A percentile compares a stretch with the other conserved stretches of the same genome.
Conservation (phyloP, 1,284 basidiomycete genomes). For the Microstroma glucosiphilum region DNA sequence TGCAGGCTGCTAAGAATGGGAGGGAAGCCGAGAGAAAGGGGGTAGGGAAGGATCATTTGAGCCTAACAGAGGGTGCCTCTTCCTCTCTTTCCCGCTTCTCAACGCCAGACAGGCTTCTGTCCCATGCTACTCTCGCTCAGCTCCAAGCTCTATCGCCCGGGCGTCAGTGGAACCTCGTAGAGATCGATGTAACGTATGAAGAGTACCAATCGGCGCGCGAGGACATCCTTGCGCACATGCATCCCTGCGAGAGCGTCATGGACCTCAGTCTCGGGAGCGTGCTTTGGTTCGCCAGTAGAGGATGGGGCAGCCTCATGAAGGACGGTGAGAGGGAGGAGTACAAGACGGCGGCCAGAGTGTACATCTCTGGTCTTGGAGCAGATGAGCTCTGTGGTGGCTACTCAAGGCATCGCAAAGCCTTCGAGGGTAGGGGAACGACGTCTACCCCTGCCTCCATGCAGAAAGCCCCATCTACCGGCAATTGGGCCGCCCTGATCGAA, state of each 20-base stretch:
- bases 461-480: not conserved
- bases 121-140: constrained; percentile 69
- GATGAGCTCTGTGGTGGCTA: constrained; percentile 95
- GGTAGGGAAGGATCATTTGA: not conserved
- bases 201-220: constrained; percentile 53
- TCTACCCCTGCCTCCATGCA: not conserved
- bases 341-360: constrained; percentile 62
- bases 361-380: constrained; percentile 86
- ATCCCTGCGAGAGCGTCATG: constrained; percentile 35
- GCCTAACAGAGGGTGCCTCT: not conserved
- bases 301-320: constrained; percentile 55
- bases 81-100: constrained; percentile 23
- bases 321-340: not conserved
- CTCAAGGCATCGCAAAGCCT: constrained; percentile 76
- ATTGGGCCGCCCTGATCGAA: not conserved
- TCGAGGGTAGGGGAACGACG: constrained; percentile 27
- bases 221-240: constrained; percentile 23
- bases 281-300: constrained; percentile 84
- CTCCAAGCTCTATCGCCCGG: constrained; percentile 65
- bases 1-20: constrained; percentile 46
- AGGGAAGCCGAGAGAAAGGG: not conserved
- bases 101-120: constrained; percentile 83
- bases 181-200: constrained; percentile 74
- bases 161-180: constrained; percentile 84
- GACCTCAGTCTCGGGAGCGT: constrained; percentile 8